These are phyloP conservation scores for Peniophora sp. DNA, from an alignment of 1,284 basidiomycete species.

Conservation along the genomic window DNA sequence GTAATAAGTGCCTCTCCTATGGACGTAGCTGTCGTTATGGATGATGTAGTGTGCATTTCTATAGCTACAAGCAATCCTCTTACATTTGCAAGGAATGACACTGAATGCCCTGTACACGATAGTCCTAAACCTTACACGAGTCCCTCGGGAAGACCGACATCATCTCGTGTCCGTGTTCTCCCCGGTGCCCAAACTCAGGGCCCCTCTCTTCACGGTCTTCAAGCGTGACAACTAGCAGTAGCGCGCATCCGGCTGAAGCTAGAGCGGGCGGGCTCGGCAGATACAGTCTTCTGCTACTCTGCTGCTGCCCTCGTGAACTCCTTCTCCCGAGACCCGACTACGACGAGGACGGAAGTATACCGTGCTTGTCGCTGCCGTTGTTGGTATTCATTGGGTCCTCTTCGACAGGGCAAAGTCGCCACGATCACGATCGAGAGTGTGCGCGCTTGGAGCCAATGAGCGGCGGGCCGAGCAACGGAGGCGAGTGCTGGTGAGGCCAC, in stretches of 20 bases:
- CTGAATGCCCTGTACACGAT: no score
- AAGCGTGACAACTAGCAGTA: slow-evolving; percentile 58
- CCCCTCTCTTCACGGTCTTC: slow-evolving; percentile 49
- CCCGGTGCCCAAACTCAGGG: slow-evolving; percentile 34
- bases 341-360: slow-evolving; percentile 16
- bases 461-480: slow-evolving; percentile 17
- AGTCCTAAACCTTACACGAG: no score
- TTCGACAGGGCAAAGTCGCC: slow-evolving; percentile 35
- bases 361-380: slow-evolving; percentile 33
- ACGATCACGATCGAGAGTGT: slow-evolving; percentile 48
- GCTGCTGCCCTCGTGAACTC: slow-evolving; percentile 35
- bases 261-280: slow-evolving; percentile 45
- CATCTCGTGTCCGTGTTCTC: no score
- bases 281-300: slow-evolving; percentile 33
- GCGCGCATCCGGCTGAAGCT: slow-evolving; percentile 62
- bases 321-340: slow-evolving; percentile 41
- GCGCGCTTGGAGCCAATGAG: slow-evolving; percentile 43
- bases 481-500: slow-evolving; percentile 18
- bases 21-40: no score
- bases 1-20: no score
- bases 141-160: no score
- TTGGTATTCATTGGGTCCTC: slow-evolving; percentile 52
- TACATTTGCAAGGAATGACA: no score
- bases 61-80: no score
- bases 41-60: no score